Conservation (phyloP, 2,329 filamentous ascomycete genomes). For the Clarireedia paspali region DNA sequence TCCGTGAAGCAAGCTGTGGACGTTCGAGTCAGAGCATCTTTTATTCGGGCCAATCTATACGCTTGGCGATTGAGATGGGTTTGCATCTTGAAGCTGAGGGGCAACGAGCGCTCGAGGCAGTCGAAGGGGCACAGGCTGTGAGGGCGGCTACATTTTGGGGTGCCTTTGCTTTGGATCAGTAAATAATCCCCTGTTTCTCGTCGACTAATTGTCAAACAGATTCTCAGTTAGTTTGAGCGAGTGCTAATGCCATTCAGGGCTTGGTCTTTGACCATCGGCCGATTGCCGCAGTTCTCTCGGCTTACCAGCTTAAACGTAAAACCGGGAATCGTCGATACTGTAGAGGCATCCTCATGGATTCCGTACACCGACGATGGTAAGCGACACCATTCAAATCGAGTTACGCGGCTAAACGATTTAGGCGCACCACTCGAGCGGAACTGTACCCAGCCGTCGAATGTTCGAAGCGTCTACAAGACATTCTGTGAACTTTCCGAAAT, state of each 20-base stretch:
- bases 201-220: background rate
- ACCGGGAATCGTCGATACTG: conserved; percentile 50
- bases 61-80: conserved; percentile 50
- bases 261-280: conserved; percentile 58
- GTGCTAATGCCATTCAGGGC: conserved; percentile 36
- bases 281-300: conserved; percentile 51
- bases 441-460: conserved; percentile 58
- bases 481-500: conserved; percentile 68
- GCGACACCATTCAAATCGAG: no score
- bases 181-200: conserved; percentile 41
- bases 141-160: conserved; percentile 45
- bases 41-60: conserved; percentile 62
- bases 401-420: conserved; percentile 2
- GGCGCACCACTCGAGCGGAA: conserved; percentile 44
- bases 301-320: conserved; percentile 51
- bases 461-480: conserved; percentile 59
- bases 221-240: conserved; percentile 23
- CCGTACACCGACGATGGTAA: conserved; percentile 29
- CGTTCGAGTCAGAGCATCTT: conserved; percentile 66
- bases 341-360: conserved; percentile 48
- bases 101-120: conserved; percentile 8
- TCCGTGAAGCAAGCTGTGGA: conserved; percentile 63
- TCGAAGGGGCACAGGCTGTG: conserved; percentile 36
- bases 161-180: conserved; percentile 43
- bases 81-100: conserved; percentile 14